phyloP scores from a whole-genome alignment of 1,284 basidiomycete genomes.

The Cutaneotrichosporon sp. region DNA sequence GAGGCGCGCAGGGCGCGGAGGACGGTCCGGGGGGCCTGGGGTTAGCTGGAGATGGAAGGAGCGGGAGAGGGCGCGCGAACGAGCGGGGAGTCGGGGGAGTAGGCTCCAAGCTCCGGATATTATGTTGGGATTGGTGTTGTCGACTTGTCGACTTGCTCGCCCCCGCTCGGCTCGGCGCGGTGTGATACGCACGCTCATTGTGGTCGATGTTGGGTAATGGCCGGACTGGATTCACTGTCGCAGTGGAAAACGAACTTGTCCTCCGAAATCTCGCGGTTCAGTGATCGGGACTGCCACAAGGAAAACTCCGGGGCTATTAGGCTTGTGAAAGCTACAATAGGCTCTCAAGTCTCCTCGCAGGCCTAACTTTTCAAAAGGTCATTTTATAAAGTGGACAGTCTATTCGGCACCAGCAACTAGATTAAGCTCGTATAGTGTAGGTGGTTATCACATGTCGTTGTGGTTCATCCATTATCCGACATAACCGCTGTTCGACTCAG shows the following conservation, averaged over 20 bases:
- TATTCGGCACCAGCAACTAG: too few relatives aligned
- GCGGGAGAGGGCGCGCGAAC: not conserved
- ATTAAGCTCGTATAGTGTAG: constrained; percentile 8
- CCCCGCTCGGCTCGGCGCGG: not conserved
- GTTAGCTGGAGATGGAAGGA: constrained; percentile 4
- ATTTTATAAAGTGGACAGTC: too few relatives aligned
- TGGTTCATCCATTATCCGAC: not conserved
- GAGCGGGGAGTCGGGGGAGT: not conserved
- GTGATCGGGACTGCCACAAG: constrained; percentile 4
- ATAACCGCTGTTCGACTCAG: constrained; percentile 18
- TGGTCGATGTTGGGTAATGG: constrained; percentile 5
- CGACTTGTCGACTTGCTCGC: too few relatives aligned
- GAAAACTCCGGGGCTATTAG: constrained; percentile 1
- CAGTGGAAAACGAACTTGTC: constrained; percentile 5
- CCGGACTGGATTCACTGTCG: too few relatives aligned
- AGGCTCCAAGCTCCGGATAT: too few relatives aligned
- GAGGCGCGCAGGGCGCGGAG: constrained; percentile 26
- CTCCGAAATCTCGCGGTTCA: constrained; percentile 15
- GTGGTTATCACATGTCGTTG: constrained; percentile 6
- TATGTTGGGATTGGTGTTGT: not conserved
- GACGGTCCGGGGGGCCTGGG: constrained; percentile 20
- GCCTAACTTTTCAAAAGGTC: not conserved
- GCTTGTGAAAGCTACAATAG: not conserved
- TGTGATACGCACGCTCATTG: constrained; percentile 12
- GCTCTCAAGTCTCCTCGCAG: too few relatives aligned